Evolutionary conservation across 495 filamentous ascomycete species (phyloP), one percentile per base, ranked within the genome.

Genomic region (Penicillium maclennaniae): DNA sequence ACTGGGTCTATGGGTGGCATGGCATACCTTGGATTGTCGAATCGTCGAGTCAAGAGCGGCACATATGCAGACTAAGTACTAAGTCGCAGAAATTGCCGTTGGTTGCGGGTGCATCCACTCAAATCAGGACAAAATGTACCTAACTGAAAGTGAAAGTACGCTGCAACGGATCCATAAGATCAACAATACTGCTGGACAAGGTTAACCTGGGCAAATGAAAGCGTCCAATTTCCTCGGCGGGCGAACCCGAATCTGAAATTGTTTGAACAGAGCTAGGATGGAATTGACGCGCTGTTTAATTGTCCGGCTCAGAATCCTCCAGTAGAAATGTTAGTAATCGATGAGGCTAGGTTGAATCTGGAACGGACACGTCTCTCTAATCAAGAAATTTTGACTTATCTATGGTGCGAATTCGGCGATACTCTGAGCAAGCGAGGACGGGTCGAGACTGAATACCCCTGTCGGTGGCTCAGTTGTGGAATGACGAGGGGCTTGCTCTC

Each of bases 381-480:
- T 6, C 19, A 16, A 40, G 19, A n/a, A 27, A 31, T 8, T 3
- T 31, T 31, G 23, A 37, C 17, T 25, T 14, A 14, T 37, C 27
- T 47, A 23, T 12, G 8, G 14, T 25, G 31, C 10, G 27, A 7
- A 31, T 6, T 31, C 27, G 27, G 27, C 27, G 4, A 6, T 6
- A 31, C 27, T 7, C 7, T 1, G 4, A 7, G 23, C 44, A 9
- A 19, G 12, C 14, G 20, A 25, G 49, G 20, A 20, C 8, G 25
- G 37, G 34, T 39, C 34, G 43, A 36, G 38, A 27, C 40, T 34
- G 38, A 20, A 46, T 17, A 15, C 36, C 51, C 44, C 49, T 44
- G 44, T 46, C 37, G 12, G 55, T 54, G 34, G 41, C 41, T 49
- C 27, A 47, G 37, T 39, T 16, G 16, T 45, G 39, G 48, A 57